Conservation (phyloP, 805 yeast genomes). For the Lipomyces mesembrius region DNA sequence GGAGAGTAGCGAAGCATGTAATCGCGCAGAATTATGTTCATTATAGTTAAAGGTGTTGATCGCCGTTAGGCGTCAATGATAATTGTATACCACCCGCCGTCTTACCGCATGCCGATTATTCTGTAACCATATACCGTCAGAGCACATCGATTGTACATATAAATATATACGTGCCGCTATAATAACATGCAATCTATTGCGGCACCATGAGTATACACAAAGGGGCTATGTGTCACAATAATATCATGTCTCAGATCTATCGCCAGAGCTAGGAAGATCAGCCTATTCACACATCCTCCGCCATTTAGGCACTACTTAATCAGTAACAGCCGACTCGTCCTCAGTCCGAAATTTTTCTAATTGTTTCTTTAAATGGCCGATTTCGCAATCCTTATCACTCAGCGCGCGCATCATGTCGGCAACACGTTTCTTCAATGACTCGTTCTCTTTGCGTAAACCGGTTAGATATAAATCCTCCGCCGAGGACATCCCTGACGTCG, state of each 20-base stretch:
- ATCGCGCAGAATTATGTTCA: background rate
- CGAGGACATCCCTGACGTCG: slow-evolving; percentile 31
- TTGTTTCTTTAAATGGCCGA: slow-evolving; percentile 35
- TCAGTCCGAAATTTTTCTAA: slow-evolving; percentile 8
- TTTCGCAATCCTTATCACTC: slow-evolving; percentile 42
- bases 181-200: background rate
- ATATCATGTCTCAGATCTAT: background rate
- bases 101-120: background rate
- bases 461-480: slow-evolving; percentile 36
- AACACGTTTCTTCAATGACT: slow-evolving; percentile 41
- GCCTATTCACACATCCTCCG: background rate
- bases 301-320: background rate
- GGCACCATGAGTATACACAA: background rate
- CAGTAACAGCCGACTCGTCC: slow-evolving; percentile 18
- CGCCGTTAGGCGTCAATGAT: background rate
- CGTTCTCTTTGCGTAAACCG: slow-evolving; percentile 42
- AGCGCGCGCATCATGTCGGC: slow-evolving; percentile 40
- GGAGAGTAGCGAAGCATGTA: background rate
- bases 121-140: background rate
- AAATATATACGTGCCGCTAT: background rate
- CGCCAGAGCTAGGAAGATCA: background rate
- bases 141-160: background rate
- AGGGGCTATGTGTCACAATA: background rate
- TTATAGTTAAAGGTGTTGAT: background rate
- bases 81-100: background rate